Base-by-base conservation (phyloP, 495 filamentous ascomycete species). In the Apiosordaria backusii region DNA sequence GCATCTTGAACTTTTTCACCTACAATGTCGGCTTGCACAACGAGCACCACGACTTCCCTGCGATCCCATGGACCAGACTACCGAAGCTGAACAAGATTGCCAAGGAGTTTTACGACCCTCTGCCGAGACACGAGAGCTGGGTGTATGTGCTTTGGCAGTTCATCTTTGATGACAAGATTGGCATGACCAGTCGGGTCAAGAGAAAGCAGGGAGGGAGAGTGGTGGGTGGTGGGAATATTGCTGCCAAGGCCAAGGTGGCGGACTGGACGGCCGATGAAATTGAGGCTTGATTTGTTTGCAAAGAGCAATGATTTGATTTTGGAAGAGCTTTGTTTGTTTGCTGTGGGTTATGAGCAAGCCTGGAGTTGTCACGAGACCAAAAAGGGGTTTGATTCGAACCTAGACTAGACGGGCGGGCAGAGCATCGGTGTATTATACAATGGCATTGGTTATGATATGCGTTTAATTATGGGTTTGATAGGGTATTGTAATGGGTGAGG, bases 21-120 rank as follows among this genome's bases (percentile, higher is more conserved):
- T 99, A 97, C 79, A 98, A 99, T 68, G 95, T 99, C 10, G 95
- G 95, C 19, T 76, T 97, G 69, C 95, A 99, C 76, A 99, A 99
- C 72, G 95, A 99, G 80, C 95, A 99, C 77, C 95, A 99, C 73
- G 95, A 99, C 76, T 99, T 99, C 81, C 95, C 95, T 23, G 95
- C 96, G 23, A 85, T 99, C 60, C 94, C 95, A 2, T 99, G 95
- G 95, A 97, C 92, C 3, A 81, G 87, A 6, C 82, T 99, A 24
- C 88, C 89, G 3, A 78, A 76, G 68, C 78, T 99, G 63, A 85
- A 92, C 73, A 76, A 84, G 66, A 89, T 96, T n/a, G 95, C 95
- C 9, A 84, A 81, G 63, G 95, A 98, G 76, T 99, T 97, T 76
- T 99, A 99, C 77, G 87, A 86, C 65, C 90, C 92, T 22, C 81